Base-by-base conservation (phyloP, 495 filamentous ascomycete species). In the Elaphomyces granulatus region DNA sequence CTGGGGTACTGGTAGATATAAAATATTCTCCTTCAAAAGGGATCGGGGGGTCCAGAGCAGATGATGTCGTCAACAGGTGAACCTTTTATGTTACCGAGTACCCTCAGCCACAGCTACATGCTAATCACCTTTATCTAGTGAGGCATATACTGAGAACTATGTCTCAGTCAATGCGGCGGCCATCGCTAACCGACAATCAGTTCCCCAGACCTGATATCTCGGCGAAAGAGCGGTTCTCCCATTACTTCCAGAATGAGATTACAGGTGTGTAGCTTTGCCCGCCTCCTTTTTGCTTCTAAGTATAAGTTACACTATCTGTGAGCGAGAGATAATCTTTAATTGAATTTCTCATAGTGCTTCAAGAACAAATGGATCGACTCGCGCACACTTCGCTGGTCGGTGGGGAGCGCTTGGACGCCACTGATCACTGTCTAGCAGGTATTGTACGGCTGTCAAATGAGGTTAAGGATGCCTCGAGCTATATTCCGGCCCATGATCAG, bases 401-500 rank as follows among this genome's bases (percentile, higher is more conserved):
- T 23, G 69, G 70, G 14, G 74, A 78, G 48, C 71, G 74, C 36
- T 64, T 67, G 20, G 75, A 77, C 51, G 74, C 75, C n/a, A 70
- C 76, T 21, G 78, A 83, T 41, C 70, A 81, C 45, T 78, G 72
- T 47, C 63, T 81, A 28, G 69, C 77, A 14, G 67, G 70, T 12
- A 81, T 87, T 38, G 67, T 72, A 15, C 64, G 70, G 30, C 67
- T 87, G 12, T 80, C 78, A 1, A 68, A 74, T 42, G 72, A 80
- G 40, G 72, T 86, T 50, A 75, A 75, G 45, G 77, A 82, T 60
- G 70, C 76, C 4, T 70, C 75, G 1, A 70, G 66, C 43, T 79
- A 76, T 41, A 67, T 87, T 18, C 80, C 83, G 4, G 71, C 80
- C 3, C 82, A 85, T 48, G 83, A 88, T 42, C 82, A 85, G 52